phyloP scores from a whole-genome alignment of 306 rosid genomes.

The Trifolium repens region DNA sequence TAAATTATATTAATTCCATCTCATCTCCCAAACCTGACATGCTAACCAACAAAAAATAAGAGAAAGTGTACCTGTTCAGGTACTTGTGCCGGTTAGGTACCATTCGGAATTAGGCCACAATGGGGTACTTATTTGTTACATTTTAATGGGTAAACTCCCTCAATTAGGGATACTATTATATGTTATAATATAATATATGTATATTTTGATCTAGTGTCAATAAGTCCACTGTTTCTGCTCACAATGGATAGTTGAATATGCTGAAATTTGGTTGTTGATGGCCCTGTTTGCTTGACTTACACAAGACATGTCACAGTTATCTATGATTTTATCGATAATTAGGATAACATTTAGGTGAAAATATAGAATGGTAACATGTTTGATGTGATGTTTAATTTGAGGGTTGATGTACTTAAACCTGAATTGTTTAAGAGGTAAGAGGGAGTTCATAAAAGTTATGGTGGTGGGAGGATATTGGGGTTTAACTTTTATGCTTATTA shows the following conservation, averaged over 20 bases:
- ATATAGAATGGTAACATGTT: background rate
- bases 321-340: background rate
- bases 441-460: background rate
- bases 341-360: background rate
- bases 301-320: background rate
- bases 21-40: background rate
- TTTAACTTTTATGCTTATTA: slow-evolving; percentile 15
- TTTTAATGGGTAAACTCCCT: background rate
- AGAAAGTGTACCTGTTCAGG: background rate
- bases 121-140: background rate
- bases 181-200: background rate
- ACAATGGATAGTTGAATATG: background rate
- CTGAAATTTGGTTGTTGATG: slow-evolving; percentile 6
- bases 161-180: background rate
- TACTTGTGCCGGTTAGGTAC: background rate
- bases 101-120: background rate
- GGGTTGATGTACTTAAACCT: background rate
- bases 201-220: background rate
- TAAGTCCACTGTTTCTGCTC: background rate
- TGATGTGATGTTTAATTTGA: background rate
- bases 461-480: background rate
- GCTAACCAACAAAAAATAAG: background rate
- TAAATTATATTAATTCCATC: too few species aligned
- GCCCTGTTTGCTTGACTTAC: slow-evolving; percentile 7
- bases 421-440: background rate